A percentile compares a stretch with the other conserved stretches of the same genome.
Evolutionary conservation across 2,329 filamentous ascomycete genomes (phyloP).

Genomic region (Leptosphaerulina australis): DNA sequence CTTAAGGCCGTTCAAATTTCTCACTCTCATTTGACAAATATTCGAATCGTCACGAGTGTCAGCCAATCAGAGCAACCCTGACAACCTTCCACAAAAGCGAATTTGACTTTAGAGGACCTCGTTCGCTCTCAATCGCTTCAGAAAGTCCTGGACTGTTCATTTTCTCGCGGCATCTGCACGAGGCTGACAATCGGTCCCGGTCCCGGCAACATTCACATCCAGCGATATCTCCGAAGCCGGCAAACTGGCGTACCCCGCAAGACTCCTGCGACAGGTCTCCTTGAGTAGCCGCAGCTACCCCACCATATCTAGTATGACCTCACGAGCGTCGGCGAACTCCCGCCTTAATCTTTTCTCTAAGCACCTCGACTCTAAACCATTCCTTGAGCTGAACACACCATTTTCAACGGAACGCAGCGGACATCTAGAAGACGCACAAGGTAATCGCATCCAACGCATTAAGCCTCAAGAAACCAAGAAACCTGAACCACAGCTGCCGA

Average conservation of each 20-base stretch:
- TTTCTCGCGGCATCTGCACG: constrained; percentile 2
- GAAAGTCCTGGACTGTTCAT: not conserved
- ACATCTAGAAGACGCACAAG: constrained; percentile 60
- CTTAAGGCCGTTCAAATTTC: not conserved
- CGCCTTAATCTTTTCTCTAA: constrained; percentile 66
- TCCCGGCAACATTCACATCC: constrained; percentile 11
- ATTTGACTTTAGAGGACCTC: not conserved
- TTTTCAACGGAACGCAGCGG: constrained; percentile 65
- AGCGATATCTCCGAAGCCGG: constrained; percentile 36
- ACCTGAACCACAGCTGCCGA: constrained; percentile 17
- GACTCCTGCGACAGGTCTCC: constrained; percentile 16
- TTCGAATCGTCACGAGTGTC: not conserved
- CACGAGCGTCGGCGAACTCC: constrained; percentile 53
- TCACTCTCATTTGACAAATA: constrained; percentile 8
- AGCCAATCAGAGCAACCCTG: not conserved
- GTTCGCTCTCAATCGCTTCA: constrained; percentile 2
- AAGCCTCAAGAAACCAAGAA: constrained; percentile 18
- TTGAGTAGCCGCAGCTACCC: constrained; percentile 36
- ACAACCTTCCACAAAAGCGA: not conserved
- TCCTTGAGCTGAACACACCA: constrained; percentile 66
- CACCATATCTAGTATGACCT: constrained; percentile 37
- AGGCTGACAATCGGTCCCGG: constrained; percentile 15
- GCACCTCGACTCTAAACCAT: constrained; percentile 63
- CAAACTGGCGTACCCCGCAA: constrained; percentile 45
- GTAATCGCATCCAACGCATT: constrained; percentile 36